Percentiles rank a stretch among this genome's conserved stretches.
Conservation (phyloP, 495 filamentous ascomycete species). For the Jackrogersella multiformis region DNA sequence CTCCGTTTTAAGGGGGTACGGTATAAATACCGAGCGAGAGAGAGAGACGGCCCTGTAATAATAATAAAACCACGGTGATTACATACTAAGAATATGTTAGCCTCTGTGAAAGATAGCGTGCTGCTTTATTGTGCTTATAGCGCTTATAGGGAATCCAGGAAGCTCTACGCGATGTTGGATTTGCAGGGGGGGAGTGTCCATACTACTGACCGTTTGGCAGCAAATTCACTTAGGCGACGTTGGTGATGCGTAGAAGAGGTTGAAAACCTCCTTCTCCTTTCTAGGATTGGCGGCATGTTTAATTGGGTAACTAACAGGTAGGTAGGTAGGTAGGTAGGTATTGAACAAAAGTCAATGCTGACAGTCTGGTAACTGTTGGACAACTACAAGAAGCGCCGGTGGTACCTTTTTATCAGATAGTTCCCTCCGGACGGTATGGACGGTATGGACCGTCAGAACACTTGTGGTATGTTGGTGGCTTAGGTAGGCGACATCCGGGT, state of each 20-base stretch:
- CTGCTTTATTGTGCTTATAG: too few relatives aligned
- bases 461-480: constrained; percentile 9
- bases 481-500: constrained; percentile 14
- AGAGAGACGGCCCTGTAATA: background rate
- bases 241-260: constrained; percentile 29
- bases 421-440: background rate
- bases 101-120: background rate
- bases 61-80: background rate
- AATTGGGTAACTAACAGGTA: background rate
- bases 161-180: background rate
- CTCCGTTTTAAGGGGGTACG: background rate
- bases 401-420: background rate
- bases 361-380: constrained; percentile 14
- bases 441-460: background rate
- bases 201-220: constrained; percentile 38
- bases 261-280: constrained; percentile 37
- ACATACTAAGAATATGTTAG: constrained; percentile 30
- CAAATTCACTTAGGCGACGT: constrained; percentile 34
- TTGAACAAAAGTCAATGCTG: constrained; percentile 7
- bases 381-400: background rate
- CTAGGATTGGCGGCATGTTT: constrained; percentile 27
- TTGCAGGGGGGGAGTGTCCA: background rate
- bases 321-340: too few relatives aligned
- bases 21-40: background rate
- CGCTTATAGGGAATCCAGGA: background rate